Evolutionary conservation across 768 basidiomycete genomes (phyloP).

Genomic region (Rhodotorula paludigena): DNA sequence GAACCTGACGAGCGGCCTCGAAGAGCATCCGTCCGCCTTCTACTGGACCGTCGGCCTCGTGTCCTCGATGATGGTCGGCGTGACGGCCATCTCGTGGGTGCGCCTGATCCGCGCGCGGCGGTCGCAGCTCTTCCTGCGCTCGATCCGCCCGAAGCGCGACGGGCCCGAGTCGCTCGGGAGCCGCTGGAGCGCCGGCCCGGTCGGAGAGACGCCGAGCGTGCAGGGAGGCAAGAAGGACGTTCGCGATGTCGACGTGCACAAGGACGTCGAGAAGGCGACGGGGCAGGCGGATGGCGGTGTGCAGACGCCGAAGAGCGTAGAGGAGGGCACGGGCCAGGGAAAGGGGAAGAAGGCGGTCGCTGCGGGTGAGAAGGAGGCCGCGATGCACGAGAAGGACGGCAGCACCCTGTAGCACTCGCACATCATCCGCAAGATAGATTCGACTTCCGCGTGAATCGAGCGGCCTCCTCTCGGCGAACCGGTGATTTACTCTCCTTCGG

Average conservation of each 20-base stretch:
- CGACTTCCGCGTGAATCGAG: too few species aligned
- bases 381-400: background rate
- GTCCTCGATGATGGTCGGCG: constrained; percentile 6
- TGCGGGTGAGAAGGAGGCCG: background rate
- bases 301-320: background rate
- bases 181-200: constrained; percentile 21
- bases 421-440: too few species aligned
- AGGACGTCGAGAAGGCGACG: constrained; percentile 6
- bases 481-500: too few species aligned
- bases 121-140: constrained; percentile 33
- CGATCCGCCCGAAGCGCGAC: constrained; percentile 1
- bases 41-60: background rate
- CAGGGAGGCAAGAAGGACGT: background rate
- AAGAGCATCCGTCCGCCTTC: constrained; percentile 27
- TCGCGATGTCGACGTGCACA: background rate
- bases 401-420: background rate
- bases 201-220: background rate
- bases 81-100: constrained; percentile 28
- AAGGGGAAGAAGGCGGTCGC: background rate
- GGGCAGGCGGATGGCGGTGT: background rate
- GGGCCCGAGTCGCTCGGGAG: constrained; percentile 3
- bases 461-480: too few species aligned
- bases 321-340: constrained; percentile 9
- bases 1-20: constrained; percentile 27
- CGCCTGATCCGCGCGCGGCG: constrained; percentile 23